phyloP scores from a whole-genome alignment of 2,329 filamentous ascomycete genomes.

The Aspergillus japonicus region DNA sequence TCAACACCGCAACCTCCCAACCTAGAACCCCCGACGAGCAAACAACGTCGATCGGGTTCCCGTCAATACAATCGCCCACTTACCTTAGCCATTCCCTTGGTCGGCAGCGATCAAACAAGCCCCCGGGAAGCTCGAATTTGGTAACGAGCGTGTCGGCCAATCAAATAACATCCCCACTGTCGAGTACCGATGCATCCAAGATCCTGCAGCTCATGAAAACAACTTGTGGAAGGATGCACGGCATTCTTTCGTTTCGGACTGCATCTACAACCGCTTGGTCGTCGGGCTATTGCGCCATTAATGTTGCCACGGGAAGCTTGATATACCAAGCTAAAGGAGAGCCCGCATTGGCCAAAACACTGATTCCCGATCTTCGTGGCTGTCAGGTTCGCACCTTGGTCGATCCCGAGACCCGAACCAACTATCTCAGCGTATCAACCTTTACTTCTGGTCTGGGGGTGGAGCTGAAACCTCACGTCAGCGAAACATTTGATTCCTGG shows the following conservation, averaged over 20 bases:
- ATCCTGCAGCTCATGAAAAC: conserved; percentile 54
- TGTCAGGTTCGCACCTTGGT: conserved; percentile 51
- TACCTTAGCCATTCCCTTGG: conserved; percentile 33
- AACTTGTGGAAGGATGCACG: conserved; percentile 53
- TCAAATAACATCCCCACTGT: conserved; percentile 35
- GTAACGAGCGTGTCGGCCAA: conserved; percentile 27
- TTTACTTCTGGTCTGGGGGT: conserved; percentile 49
- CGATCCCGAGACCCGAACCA: conserved; percentile 46
- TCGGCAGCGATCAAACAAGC: conserved; percentile 37
- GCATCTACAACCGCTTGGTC: conserved; percentile 46
- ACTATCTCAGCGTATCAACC: conserved; percentile 50
- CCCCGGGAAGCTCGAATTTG: conserved; percentile 28
- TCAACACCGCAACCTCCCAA: conserved; percentile 38
- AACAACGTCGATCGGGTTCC: conserved; percentile 47
- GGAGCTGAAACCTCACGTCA: conserved; percentile 50
- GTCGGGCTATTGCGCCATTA: conserved; percentile 53
- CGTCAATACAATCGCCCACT: conserved; percentile 47
- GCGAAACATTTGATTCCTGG: conserved; percentile 54
- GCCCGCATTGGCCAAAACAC: conserved; percentile 47
- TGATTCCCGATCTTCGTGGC: conserved; percentile 51
- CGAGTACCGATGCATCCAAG: conserved; percentile 48
- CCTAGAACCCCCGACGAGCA: conserved; percentile 41
- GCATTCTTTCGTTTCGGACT: conserved; percentile 51
- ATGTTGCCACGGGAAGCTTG: conserved; percentile 50
- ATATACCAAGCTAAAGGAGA: conserved; percentile 54